phyloP scores from a whole-genome alignment of 305 asterid species.

The Solanum hybrid region DNA sequence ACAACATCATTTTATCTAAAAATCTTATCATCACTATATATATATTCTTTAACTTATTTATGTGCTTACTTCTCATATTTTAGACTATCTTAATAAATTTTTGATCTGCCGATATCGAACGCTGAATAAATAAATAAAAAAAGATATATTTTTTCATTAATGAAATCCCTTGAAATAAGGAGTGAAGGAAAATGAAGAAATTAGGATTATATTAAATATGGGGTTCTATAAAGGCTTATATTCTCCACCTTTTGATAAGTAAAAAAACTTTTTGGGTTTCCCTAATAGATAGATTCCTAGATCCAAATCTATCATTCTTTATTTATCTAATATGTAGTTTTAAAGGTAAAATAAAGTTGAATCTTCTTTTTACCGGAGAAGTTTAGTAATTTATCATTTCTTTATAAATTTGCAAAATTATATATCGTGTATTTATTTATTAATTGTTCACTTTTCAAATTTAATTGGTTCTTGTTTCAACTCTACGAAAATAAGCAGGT shows the following conservation, averaged over 20 bases:
- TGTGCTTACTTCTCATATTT: no score
- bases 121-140: not conserved
- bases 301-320: constrained; percentile 1
- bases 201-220: not conserved
- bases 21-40: no score
- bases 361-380: not conserved
- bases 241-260: constrained; percentile 10
- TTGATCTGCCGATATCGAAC: no score
- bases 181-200: not conserved
- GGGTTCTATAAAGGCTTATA: not conserved
- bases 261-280: not conserved
- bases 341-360: not conserved
- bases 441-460: not conserved
- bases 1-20: no score
- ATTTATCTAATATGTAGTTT: not conserved
- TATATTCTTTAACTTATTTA: no score
- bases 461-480: not conserved
- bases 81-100: no score
- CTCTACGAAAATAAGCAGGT: not conserved
- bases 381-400: not conserved
- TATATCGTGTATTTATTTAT: not conserved
- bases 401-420: not conserved
- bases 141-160: not conserved
- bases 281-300: not conserved
- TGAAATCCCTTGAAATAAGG: not conserved